Conservation (phyloP, 495 filamentous ascomycete genomes). For the Penicillium odoratum region DNA sequence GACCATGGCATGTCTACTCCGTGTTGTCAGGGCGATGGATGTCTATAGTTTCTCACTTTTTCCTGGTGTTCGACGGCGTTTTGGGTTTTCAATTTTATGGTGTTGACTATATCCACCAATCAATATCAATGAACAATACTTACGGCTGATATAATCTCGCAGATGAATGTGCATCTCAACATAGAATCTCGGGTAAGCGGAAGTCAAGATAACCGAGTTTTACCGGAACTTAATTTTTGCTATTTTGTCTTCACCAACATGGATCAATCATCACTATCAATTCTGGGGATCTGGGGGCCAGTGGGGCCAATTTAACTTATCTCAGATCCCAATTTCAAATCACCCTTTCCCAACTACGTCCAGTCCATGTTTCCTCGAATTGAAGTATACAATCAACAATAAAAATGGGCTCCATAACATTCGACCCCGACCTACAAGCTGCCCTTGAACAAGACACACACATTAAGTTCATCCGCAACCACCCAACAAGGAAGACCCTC, state of each 20-base stretch:
- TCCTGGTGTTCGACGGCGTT: not conserved
- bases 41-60: not conserved
- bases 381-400: not conserved
- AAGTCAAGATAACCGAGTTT: not conserved
- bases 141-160: not conserved
- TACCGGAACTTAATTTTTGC: not conserved
- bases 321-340: not conserved
- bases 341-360: not conserved
- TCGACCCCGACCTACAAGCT: not conserved
- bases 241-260: not conserved
- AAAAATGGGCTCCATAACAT: not conserved
- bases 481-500: slow-evolving; percentile 66
- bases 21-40: slow-evolving; percentile 1
- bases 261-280: not conserved
- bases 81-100: not conserved
- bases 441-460: not conserved
- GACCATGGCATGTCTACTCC: not conserved
- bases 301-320: not conserved
- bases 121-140: not conserved
- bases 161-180: not conserved
- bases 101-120: slow-evolving; percentile 2
- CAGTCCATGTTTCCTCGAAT: not conserved
- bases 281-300: not conserved
- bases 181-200: not conserved
- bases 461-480: slow-evolving; percentile 67